phyloP scores from a whole-genome alignment of 495 filamentous ascomycete species.

The Cercophora sp. region DNA sequence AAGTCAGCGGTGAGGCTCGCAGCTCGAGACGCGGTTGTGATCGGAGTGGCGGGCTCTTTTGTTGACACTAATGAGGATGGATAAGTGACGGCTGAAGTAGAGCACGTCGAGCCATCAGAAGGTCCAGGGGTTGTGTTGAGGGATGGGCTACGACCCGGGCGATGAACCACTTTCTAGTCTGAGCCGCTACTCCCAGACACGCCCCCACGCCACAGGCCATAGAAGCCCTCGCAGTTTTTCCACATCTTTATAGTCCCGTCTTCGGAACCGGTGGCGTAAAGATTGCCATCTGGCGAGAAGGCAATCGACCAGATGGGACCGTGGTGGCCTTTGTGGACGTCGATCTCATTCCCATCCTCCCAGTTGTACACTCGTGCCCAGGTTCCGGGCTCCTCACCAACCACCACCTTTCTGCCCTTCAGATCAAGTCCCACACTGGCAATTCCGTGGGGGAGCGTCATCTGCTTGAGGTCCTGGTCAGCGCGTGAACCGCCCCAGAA shows the following conservation, averaged over 20 bases:
- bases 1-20: no score
- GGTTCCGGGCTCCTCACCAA: constrained; percentile 82
- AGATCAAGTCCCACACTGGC: constrained; percentile 85
- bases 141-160: background rate
- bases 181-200: constrained; percentile 24
- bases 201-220: constrained; percentile 49
- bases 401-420: constrained; percentile 74
- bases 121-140: background rate
- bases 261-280: constrained; percentile 94
- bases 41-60: no score
- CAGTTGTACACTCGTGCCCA: constrained; percentile 93
- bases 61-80: no score
- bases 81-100: no score
- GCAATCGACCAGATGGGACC: constrained; percentile 93
- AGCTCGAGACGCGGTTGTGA: no score
- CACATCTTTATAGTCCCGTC: constrained; percentile 95
- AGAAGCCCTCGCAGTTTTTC: constrained; percentile 57
- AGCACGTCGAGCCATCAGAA: no score
- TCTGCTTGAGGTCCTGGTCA: constrained; percentile 68
- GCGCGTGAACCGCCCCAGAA: constrained; percentile 79
- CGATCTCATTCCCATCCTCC: constrained; percentile 73
- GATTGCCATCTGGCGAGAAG: constrained; percentile 90
- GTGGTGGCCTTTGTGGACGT: constrained; percentile 95
- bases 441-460: constrained; percentile 74
- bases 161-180: constrained; percentile 26